Evolutionary conservation across 2,329 filamentous ascomycete species (phyloP).

Genomic region (Fusarium burgessii): DNA sequence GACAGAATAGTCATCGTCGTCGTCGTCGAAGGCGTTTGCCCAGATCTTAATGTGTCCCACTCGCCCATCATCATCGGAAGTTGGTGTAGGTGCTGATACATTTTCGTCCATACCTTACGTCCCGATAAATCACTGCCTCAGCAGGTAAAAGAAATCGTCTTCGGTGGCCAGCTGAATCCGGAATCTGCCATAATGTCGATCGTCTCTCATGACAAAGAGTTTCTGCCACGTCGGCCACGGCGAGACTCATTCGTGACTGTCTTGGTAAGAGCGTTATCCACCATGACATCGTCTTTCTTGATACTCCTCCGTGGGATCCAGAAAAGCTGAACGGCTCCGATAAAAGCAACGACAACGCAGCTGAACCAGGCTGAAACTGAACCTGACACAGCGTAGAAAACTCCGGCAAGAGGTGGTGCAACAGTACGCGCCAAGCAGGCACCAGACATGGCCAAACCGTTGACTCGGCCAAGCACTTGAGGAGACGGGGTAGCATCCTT

Average conservation of each 20-base stretch:
- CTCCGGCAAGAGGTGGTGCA: constrained; percentile 75
- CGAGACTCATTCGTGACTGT: constrained; percentile 31
- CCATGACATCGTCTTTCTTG: constrained; percentile 20
- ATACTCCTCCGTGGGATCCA: constrained; percentile 37
- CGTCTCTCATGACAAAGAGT: constrained; percentile 13
- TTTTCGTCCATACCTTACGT: not conserved
- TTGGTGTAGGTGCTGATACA: not conserved
- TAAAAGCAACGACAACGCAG: constrained; percentile 46
- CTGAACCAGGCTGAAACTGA: constrained; percentile 58
- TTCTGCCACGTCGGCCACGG: constrained; percentile 23
- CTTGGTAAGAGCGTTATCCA: constrained; percentile 37
- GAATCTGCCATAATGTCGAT: too few relatives aligned
- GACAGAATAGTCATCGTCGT: too few relatives aligned
- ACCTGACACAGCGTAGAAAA: constrained; percentile 72
- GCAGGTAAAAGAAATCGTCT: too few relatives aligned
- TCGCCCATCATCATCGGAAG: not conserved
- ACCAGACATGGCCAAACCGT: constrained; percentile 77
- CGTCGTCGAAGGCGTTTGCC: not conserved
- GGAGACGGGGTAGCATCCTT: constrained; percentile 77
- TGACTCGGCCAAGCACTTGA: constrained; percentile 75
- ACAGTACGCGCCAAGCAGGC: constrained; percentile 79
- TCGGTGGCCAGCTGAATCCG: too few relatives aligned
- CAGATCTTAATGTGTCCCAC: not conserved
- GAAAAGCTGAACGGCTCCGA: constrained; percentile 37
- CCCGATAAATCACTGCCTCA: not conserved